Base-by-base conservation (phyloP, 805 yeast genomes). In the Candida taoyuanica region DNA sequence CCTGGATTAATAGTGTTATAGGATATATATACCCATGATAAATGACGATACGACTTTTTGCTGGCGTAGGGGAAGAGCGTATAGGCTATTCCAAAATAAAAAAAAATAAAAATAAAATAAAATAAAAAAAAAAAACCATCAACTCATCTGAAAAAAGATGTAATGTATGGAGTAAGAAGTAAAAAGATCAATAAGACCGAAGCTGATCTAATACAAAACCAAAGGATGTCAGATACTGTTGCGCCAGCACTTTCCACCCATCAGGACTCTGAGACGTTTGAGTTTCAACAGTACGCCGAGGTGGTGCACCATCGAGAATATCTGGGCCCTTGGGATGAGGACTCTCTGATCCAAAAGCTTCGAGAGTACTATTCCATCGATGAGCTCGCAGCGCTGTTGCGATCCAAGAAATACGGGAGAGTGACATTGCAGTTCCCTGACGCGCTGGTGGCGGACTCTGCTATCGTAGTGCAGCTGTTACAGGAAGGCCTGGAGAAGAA, bases 381-480 rank as follows among this genome's bases (percentile, higher is more conserved):
- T 18, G 70, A 68, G 34, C 54, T 82, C 4, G 67, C 69, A n/a
- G n/a, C n/a, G n/a, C n/a, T n/a, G n/a, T n/a, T n/a, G n/a, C n/a
- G n/a, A n/a, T n/a, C n/a, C 26, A 51, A 44, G 25, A 57, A 52
- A 24, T 80, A 63, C 57, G 61, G 58, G 31, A 67, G 71, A 18
- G 72, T 89, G 2, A 88, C 98, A 0, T 64, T 93, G 23, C 98
- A 93, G 61, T 91, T 93, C 48, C 98, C 98, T 0, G 98, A 94
- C 58, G 43, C 63, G 5, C 63, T 89, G 26, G 74, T 93, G 1
- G 70, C 78, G 29, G 97, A 91, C 57, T 80, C 96, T 1, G 77
- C 91, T 1, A 68, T 78, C 15, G 75, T 91, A 1, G 76, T 76
- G 0, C 76, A 77, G 40, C 60, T 65, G 29, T 47, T 83, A 17